Conservation (phyloP, 306 rosid species). For the Cicer bijugum region DNA sequence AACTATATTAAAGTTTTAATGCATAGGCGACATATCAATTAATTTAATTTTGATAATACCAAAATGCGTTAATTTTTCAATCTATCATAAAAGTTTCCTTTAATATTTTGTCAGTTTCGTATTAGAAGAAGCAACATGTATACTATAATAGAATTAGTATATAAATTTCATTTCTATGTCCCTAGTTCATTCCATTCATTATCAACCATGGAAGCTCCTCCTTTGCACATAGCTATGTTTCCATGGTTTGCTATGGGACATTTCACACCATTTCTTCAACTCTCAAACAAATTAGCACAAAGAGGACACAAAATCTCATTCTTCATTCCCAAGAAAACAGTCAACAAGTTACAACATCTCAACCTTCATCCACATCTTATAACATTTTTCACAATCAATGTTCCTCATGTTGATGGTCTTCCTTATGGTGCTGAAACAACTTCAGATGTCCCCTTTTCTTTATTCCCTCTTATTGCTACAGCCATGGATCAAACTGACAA, state of each 20-base stretch:
- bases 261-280: slow-evolving; percentile 21
- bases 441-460: slow-evolving; percentile 42
- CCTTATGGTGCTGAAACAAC: slow-evolving; percentile 46
- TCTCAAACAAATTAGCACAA: slow-evolving; percentile 46
- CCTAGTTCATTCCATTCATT: neutral
- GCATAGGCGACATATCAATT: no score
- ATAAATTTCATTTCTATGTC: no score
- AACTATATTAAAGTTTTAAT: no score
- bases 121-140: no score
- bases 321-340: slow-evolving; percentile 39
- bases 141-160: no score
- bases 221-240: slow-evolving; percentile 34
- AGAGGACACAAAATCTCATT: slow-evolving; percentile 42
- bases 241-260: slow-evolving; percentile 53
- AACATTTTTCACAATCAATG: slow-evolving; percentile 33
- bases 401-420: slow-evolving; percentile 46
- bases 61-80: no score
- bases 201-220: neutral
- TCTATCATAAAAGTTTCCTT: no score
- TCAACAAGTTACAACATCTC: slow-evolving; percentile 22
- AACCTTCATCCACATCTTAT: slow-evolving; percentile 46
- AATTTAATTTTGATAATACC: no score
- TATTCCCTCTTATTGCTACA: neutral
- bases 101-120: no score
- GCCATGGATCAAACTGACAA: slow-evolving; percentile 46